Base-by-base conservation (phyloP, 2,329 filamentous ascomycete species). In the Penicillium sp. region DNA sequence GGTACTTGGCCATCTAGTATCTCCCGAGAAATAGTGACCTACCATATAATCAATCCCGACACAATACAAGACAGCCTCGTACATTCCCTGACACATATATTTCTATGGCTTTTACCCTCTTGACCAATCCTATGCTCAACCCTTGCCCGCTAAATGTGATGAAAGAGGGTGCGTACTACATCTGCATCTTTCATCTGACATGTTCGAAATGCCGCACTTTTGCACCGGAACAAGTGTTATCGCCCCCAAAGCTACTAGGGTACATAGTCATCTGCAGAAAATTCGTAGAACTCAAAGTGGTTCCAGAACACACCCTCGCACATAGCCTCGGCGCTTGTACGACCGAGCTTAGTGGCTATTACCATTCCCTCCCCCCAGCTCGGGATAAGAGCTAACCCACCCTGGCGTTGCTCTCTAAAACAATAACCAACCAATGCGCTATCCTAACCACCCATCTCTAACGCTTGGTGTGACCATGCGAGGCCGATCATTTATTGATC, bases 231-330 rank as follows among this genome's bases (percentile, higher is more conserved):
- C 5, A 28, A 54, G 36, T 51, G 49, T 53, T 42, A 55, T 55
- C 48, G 46, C 34, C n/a, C 26, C 36, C 49, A 29, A 45, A 45
- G 31, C 51, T 5, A 10, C 24, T 50, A 56, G 37, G 16, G 29
- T 50, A 33, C 7, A 10, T 8, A 36, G 58, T 61, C 59, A 60
- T 54, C 60, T 62, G 62, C 60, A 63, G 39, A 16, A 19, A 26
- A 56, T 49, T 8, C 50, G 26, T 29, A 54, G 14, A 52, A 64
- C 51, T 50, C 52, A 58, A 62, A 60, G 18, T 14, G 33, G 21
- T 56, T 55, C 56, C 50, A 48, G 52, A 58, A 52, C 37, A 31
- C 49, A 43, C 47, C 46, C 46, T 42, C 26, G 21, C 24, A 6
- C 24, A 13, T 23, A 10, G 16, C 31, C 23, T 43, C 16, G 8